Percentiles rank a stretch among this genome's conserved stretches.
phyloP scores from a whole-genome alignment of 2,329 filamentous ascomycete genomes.

The Aureobasidium namibiae region DNA sequence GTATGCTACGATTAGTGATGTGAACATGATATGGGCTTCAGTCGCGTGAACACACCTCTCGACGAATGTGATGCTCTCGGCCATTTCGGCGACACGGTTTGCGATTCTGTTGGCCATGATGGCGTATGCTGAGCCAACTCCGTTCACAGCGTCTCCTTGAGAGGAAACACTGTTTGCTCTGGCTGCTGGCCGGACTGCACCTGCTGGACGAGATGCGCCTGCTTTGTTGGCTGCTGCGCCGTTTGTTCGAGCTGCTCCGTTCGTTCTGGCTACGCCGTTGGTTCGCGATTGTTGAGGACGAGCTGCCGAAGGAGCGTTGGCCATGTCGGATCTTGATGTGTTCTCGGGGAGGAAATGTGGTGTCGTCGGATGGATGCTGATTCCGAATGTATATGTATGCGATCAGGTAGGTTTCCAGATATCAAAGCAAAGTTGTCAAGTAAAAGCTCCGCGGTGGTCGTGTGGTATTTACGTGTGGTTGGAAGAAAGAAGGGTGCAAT shows the following conservation, averaged over 20 bases:
- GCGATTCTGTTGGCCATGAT: slow-evolving; percentile 44
- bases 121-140: slow-evolving; percentile 37
- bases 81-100: slow-evolving; percentile 45
- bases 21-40: background rate
- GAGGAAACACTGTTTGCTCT: slow-evolving; percentile 25
- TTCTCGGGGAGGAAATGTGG: background rate
- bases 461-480: background rate
- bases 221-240: slow-evolving; percentile 11
- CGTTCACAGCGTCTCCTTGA: slow-evolving; percentile 22
- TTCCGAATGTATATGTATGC: background rate
- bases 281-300: slow-evolving; percentile 10
- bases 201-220: slow-evolving; percentile 4
- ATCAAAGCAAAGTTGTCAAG: background rate
- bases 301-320: slow-evolving; percentile 6
- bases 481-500: slow-evolving; percentile 3
- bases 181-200: slow-evolving; percentile 14
- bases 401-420: background rate
- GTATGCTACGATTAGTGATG: background rate
- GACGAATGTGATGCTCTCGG: slow-evolving; percentile 44
- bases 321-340: background rate
- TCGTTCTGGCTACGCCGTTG: slow-evolving; percentile 10
- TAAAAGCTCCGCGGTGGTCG: background rate
- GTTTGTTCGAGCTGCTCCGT: slow-evolving; percentile 11
- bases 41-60: slow-evolving; percentile 27
- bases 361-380: background rate